Conservation (phyloP, 129 eudicot species). For the Pseudognaphalium luteoalbum region DNA sequence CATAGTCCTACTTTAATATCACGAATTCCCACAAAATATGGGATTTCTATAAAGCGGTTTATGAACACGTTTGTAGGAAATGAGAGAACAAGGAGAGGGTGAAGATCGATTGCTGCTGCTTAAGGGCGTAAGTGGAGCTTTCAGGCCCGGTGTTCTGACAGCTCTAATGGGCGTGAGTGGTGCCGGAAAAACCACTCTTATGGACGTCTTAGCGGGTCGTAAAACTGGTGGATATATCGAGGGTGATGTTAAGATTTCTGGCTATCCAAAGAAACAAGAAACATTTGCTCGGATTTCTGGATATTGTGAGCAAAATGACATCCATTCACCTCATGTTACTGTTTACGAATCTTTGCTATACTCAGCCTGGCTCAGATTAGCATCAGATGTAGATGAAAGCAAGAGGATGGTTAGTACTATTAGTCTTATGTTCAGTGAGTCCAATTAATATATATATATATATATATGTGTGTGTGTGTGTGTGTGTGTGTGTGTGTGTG, state of each 20-base stretch:
- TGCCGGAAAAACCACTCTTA: conserved; percentile 94
- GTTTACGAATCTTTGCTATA: conserved; percentile 61
- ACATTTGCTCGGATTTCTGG: conserved; percentile 85
- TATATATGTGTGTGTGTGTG: too few species aligned
- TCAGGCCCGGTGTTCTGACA: conserved; percentile 84
- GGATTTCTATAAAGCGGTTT: neutral
- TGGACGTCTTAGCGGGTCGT: conserved; percentile 91
- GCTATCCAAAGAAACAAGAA: conserved; percentile 84
- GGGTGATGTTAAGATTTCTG: conserved; percentile 62
- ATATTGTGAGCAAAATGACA: conserved; percentile 58
- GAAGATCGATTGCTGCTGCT: conserved; percentile 68
- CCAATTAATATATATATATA: too few species aligned
- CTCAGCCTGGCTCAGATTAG: conserved; percentile 84
- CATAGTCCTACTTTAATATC: neutral
- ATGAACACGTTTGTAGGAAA: conserved; percentile 50
- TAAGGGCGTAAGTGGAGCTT: conserved; percentile 78
- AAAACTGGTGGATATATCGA: conserved; percentile 87
- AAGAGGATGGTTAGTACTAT: conserved; percentile 61
- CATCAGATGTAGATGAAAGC: conserved; percentile 57
- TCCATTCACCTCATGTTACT: too few species aligned
- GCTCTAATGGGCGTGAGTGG: conserved; percentile 98
- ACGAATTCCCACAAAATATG: neutral
- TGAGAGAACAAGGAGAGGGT: conserved; percentile 66
- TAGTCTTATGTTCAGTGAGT: neutral
- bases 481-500: too few species aligned